These are phyloP conservation scores for Globisporangium paroecandrum DNA, from an alignment of 352 stramenopile species.

Conservation along the genomic window DNA sequence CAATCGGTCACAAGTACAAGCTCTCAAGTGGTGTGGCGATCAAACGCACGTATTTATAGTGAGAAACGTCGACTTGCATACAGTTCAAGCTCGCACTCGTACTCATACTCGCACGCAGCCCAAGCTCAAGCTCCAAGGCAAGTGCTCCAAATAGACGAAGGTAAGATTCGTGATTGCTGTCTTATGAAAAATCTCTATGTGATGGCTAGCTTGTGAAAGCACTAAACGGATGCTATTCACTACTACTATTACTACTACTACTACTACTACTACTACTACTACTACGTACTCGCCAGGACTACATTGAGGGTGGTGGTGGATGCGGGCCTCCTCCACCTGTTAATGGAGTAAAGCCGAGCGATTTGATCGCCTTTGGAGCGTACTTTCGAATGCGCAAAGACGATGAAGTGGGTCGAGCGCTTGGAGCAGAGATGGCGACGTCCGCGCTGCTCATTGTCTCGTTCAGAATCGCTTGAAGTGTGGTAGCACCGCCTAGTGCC, in stretches of 20 bases:
- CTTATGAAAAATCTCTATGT: conserved; percentile 3
- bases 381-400: conserved; percentile 75
- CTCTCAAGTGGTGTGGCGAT: neutral
- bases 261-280: neutral
- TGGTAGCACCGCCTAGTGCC: conserved; percentile 45
- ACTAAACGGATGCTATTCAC: neutral
- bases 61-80: neutral
- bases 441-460: conserved; percentile 27
- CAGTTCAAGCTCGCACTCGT: neutral
- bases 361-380: conserved; percentile 69
- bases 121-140: neutral
- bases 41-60: conserved; percentile 2
- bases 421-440: conserved; percentile 3
- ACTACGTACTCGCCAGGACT: neutral
- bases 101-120: no score
- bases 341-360: conserved; percentile 55
- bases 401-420: conserved; percentile 43
- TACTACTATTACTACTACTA: neutral
- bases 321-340: neutral
- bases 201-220: neutral
- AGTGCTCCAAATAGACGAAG: neutral
- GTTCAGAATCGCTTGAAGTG: conserved; percentile 60
- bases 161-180: neutral
- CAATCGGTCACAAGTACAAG: neutral
- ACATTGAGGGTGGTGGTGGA: neutral